Conservation (phyloP, 257 asterid genomes). For the Nicotiana paniculata region DNA sequence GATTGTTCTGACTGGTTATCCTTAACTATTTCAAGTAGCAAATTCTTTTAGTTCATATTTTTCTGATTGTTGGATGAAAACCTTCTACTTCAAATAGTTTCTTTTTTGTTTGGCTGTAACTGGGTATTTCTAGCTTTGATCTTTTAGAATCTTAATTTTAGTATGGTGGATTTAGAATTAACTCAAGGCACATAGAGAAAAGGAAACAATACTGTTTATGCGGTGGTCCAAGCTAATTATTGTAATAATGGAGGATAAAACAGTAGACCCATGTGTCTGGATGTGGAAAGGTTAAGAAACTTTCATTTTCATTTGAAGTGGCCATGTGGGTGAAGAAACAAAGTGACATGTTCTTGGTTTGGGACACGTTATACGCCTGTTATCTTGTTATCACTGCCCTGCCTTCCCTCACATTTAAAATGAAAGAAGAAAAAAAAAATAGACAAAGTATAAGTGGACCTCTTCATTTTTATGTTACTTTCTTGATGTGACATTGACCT, state of each 20-base stretch:
- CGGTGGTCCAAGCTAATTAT: conserved; percentile 6
- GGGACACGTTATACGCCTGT: neutral
- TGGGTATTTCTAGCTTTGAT: neutral
- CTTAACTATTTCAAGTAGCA: neutral
- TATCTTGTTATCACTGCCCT: neutral
- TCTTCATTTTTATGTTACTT: conserved; percentile 31
- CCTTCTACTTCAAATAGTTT: neutral
- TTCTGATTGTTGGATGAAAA: neutral
- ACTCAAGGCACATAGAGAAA: neutral
- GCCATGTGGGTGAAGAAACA: neutral
- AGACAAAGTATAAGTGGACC: conserved; percentile 29
- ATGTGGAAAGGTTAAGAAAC: conserved; percentile 2
- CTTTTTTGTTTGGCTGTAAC: neutral
- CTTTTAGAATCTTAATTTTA: neutral
- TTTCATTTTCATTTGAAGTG: neutral
- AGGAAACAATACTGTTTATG: neutral
- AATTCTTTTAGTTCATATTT: neutral
- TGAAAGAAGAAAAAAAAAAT: neutral
- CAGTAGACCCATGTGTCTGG: conserved; percentile 1
- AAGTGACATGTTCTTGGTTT: neutral
- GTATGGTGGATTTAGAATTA: neutral
- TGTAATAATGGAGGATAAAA: conserved; percentile 9
- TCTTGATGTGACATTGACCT: conserved; percentile 42
- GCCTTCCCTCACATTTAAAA: neutral
- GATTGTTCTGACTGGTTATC: neutral